These are phyloP conservation scores for Pseudozyma tsukubaensis DNA, from an alignment of 1,284 basidiomycete species.

Conservation along the genomic window DNA sequence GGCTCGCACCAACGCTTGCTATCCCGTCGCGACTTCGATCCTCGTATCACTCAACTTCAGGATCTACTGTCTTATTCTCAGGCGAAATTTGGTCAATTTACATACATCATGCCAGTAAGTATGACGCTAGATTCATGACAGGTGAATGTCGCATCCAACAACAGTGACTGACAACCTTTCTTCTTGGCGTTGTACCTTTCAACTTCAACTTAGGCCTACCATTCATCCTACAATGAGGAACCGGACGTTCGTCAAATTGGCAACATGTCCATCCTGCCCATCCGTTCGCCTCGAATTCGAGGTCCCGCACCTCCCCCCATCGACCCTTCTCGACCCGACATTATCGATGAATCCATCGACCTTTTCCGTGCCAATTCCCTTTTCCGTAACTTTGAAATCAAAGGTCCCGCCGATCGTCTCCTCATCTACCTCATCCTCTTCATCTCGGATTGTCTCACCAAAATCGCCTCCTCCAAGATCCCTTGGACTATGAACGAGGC, in stretches of 20 bases:
- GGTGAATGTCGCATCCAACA: no score
- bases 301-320: slow-evolving; percentile 85
- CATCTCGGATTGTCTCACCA: slow-evolving; percentile 92
- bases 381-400: slow-evolving; percentile 99
- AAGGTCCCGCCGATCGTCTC: slow-evolving; percentile 90
- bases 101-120: slow-evolving; percentile 25
- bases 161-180: not conserved
- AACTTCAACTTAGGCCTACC: slow-evolving; percentile 74
- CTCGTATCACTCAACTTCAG: no score
- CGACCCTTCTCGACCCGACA: slow-evolving; percentile 83
- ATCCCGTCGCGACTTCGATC: no score
- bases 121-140: not conserved
- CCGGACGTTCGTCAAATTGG: slow-evolving; percentile 84
- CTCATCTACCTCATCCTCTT: slow-evolving; percentile 98
- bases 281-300: slow-evolving; percentile 88
- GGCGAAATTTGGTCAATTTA: no score
- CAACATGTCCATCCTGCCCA: slow-evolving; percentile 89
- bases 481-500: slow-evolving; percentile 77
- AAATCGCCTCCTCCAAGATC: slow-evolving; percentile 61
- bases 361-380: slow-evolving; percentile 98
- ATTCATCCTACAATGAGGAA: slow-evolving; percentile 92
- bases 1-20: no score
- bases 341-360: slow-evolving; percentile 95
- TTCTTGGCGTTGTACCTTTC: not conserved
- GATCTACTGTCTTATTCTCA: no score